Evolutionary conservation across 495 filamentous ascomycete genomes (phyloP), one percentile per base, ranked within the genome.

Genomic region (Talaromyces trachyspermus): DNA sequence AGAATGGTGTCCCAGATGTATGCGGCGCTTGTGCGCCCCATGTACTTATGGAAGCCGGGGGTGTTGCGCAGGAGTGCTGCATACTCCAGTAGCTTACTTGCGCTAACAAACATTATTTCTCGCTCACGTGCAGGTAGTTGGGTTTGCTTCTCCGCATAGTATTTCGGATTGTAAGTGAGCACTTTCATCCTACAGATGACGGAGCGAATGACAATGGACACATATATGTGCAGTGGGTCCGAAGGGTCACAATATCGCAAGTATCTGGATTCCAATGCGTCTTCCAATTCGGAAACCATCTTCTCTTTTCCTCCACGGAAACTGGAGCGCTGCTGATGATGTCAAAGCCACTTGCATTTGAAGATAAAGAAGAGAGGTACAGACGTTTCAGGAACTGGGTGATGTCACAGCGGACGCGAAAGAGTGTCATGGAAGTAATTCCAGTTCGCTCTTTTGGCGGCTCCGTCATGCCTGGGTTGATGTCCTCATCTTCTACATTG

Each of bases 351-450:
- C 27, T 30, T 6, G 27, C 27, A 30, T 30, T 30, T 30, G 27
- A 30, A 12, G 27, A 30, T 30, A 30, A 30, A 6, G 27, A 30
- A 30, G 27, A 30, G 27, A 30, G 27, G 27, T 30, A 30, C 6
- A 30, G 27, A 30, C 12, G 27, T 12, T 30, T 30, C 7, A 30
- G 27, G 12, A 30, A 30, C 12, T 30, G 27, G 12, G 27, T 54
- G 8, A 83, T 75, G 46, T 81, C 74, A 48, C 68, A 80, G 1
- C 72, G 69, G n/a, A 84, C 76, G 6, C 89, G 65, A 46, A 74
- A 78, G 50, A 89, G 83, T 3, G 84, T 82, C 76, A 86, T 86
- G 48, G 89, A 84, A 8, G 85, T 88, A 5, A 72, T 71, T 5
- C 78, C 78, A 2, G 54, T 48, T 8, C 76, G 69, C 11, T 74